Base-by-base conservation (phyloP, 1,284 basidiomycete species). In the Leccinum olivaceoglutinosum region DNA sequence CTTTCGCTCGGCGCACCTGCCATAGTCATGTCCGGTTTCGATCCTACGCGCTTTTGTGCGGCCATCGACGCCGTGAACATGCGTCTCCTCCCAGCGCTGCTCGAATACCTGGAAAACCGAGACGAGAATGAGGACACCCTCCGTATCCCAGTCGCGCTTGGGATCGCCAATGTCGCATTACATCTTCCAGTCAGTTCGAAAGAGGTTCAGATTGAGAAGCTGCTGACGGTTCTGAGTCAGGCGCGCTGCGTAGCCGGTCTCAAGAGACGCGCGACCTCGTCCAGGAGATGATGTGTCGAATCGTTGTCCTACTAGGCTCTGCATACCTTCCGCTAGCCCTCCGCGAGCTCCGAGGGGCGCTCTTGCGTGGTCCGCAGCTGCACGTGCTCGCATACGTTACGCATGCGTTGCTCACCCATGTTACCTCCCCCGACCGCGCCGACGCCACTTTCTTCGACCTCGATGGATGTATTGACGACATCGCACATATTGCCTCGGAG, bases 211-310 rank as follows among this genome's bases (percentile, higher is more conserved):
- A 85, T 96, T 51, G 80, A 85, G 1, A 86, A 90, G 53, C 80
- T 98, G 7, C 76, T 99, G 66, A 96, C 92, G 2, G 86, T 91
- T 14, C 82, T 98, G 57, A 88, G 89, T 62, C 94, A 97, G 71
- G 89, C 94, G 55, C 81, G 32, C 32, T 99, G 62, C 89, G 94
- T 11, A 95, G 93, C 76, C 93, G 89, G 72, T 94, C 95, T 25
- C 95, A 97, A 74, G 95, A 98, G 69, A 96, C 94, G 1, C 84
- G 97, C 63, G 95, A 98, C 71, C 82, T 96, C 46, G 86, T 90
- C 3, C 85, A 94, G 12, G 92, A 94, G 62, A 92, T 94, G 0
- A 78, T 98, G 6, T 89, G 88, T 73, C 92, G 91, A 63, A 94
- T 99, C 60, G 87, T 87, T 3, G 80, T 89, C 36, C 82, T 82